Evolutionary conservation across 345 rosid species (phyloP).

Genomic region (Brassica nigra): DNA sequence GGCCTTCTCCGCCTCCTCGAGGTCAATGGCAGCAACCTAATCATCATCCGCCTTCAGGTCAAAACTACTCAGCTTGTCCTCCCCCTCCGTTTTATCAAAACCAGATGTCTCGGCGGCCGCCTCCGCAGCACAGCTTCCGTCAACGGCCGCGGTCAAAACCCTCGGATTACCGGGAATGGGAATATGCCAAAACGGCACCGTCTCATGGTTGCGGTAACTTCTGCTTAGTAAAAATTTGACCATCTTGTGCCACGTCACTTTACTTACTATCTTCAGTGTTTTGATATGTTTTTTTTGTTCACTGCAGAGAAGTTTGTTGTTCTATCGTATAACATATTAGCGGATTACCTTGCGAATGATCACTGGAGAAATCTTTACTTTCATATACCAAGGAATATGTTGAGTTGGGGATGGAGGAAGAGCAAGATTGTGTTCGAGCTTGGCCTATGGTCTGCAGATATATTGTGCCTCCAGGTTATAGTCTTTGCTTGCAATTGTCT

Average conservation of each 20-base stretch:
- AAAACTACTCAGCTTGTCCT: slow-evolving; percentile 37
- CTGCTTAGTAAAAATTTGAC: not conserved
- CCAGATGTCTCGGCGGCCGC: slow-evolving; percentile 49
- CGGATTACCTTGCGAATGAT: slow-evolving; percentile 81
- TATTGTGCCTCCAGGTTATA: slow-evolving; percentile 91
- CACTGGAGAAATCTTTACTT: slow-evolving; percentile 78
- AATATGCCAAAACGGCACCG: slow-evolving; percentile 54
- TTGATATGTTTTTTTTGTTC: not conserved
- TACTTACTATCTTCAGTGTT: not conserved
- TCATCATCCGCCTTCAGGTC: slow-evolving; percentile 23
- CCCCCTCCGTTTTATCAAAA: slow-evolving; percentile 49
- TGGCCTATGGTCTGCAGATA: slow-evolving; percentile 88
- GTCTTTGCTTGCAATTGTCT: slow-evolving; percentile 1
- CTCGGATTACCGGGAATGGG: slow-evolving; percentile 76
- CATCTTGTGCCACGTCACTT: not conserved
- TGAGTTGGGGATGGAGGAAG: slow-evolving; percentile 88
- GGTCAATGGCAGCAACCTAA: slow-evolving; percentile 41
- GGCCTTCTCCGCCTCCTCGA: slow-evolving; percentile 36
- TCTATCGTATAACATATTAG: slow-evolving; percentile 86
- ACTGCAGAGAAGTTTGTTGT: slow-evolving; percentile 72
- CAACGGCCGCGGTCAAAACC: slow-evolving; percentile 55
- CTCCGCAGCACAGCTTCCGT: slow-evolving; percentile 43
- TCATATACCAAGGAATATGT: slow-evolving; percentile 73
- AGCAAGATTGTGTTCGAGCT: slow-evolving; percentile 76
- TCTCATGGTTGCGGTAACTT: slow-evolving; percentile 63